Evolutionary conservation across 352 stramenopile genomes (phyloP), one percentile per base, ranked within the genome.

Genomic region (Stephanocyclus meneghinianus): DNA sequence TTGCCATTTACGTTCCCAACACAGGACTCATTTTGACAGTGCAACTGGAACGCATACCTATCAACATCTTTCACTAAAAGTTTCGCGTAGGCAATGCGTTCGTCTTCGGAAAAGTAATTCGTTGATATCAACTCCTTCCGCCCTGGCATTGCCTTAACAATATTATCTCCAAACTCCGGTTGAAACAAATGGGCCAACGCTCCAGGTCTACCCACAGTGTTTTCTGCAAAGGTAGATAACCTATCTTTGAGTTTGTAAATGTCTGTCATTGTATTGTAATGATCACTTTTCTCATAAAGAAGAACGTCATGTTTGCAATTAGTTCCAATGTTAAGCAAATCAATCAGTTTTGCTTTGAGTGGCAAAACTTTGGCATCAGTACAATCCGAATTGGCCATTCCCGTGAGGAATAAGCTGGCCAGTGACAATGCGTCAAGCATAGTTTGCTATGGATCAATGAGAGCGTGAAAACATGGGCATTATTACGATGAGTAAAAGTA

Each of bases 61-160:
- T 90, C 84, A 42, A 88, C 61, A 53, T 87, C 76, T 50, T 78
- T 76, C 0, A 88, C 68, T 45, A 87, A 62, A 1, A 88, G 64
- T 26, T 57, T 68, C 37, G 84, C 70, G 26, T 88, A 74, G 2
- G 65, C 69, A 16, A 78, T 40, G 1, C 81, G 74, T 81, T 90
- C 84, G 18, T 78, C 18, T 18, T 75, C 37, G 50, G 68, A 26
- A 26, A 88, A 80, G 42, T 79, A 85, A 16, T 21, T 59, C 26
- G 60, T 51, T 48, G 47, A 37, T 37, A 78, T 66, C 21, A 53
- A 15, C n/a, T 45, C 53, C 18, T 47, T 69, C n/a, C 57, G 45
- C n/a, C 51, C 8, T 16, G 73, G 73, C 44, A 71, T 68, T 2
- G 48, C 51, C n/a, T 57, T 44, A 8, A 59, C n/a, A 1, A 80